Conservation (phyloP, 257 asterid genomes). For the Plantago elongata region DNA sequence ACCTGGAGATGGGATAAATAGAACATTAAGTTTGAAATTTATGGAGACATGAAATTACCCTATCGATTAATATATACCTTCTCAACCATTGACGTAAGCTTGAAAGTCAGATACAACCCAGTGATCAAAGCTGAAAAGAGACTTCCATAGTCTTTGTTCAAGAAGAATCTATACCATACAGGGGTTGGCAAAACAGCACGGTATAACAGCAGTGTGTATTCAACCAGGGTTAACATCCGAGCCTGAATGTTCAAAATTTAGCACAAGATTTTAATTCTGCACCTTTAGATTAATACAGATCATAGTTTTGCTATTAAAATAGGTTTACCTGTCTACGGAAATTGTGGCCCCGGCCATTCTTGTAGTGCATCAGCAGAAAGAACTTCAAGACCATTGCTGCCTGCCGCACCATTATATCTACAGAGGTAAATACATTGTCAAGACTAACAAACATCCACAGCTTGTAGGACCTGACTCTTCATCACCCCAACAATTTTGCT, state of each 20-base stretch:
- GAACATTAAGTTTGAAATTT: constrained; percentile 8
- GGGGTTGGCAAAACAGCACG: constrained; percentile 91
- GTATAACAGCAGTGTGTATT: constrained; percentile 72
- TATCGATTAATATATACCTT: constrained; percentile 44
- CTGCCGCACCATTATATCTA: constrained; percentile 84
- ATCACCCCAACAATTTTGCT: too few species aligned
- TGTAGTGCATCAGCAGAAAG: constrained; percentile 64
- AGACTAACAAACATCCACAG: background rate
- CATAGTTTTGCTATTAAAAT: constrained; percentile 7
- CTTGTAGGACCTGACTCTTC: too few species aligned
- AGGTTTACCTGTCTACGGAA: constrained; percentile 78
- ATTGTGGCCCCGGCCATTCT: constrained; percentile 78
- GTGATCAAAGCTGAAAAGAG: constrained; percentile 83
- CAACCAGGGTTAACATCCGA: constrained; percentile 85
- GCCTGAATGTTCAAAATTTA: constrained; percentile 46
- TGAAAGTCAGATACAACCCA: constrained; percentile 82
- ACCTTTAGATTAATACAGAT: background rate
- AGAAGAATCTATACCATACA: constrained; percentile 91
- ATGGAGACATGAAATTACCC: constrained; percentile 16
- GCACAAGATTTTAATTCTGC: constrained; percentile 19
- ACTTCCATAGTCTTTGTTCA: constrained; percentile 86
- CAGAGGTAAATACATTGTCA: constrained; percentile 19
- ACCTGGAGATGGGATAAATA: constrained; percentile 41
- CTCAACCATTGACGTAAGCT: constrained; percentile 80
- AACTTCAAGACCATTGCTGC: constrained; percentile 76